phyloP scores from a whole-genome alignment of 2,329 filamentous ascomycete species.

The Ophiostoma australiae region DNA sequence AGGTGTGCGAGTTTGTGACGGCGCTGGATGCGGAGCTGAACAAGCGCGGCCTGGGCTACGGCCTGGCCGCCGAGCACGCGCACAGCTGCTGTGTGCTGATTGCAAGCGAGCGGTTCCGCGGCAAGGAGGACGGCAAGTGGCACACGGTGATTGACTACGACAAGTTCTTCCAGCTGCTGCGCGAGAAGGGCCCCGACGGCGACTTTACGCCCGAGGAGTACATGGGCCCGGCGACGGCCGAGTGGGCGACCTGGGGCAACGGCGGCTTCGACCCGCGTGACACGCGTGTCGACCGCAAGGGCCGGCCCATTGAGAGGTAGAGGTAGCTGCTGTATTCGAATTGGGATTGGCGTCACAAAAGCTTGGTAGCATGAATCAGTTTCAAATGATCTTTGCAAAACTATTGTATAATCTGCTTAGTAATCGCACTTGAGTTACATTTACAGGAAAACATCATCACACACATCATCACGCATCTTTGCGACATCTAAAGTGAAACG shows the following conservation, averaged over 20 bases:
- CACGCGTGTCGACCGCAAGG: conserved; percentile 80
- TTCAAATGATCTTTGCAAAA: background rate
- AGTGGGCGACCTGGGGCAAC: conserved; percentile 93
- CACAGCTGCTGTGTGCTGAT: conserved; percentile 91
- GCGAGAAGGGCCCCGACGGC: conserved; percentile 59
- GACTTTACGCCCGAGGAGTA: conserved; percentile 88
- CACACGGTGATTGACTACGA: conserved; percentile 89
- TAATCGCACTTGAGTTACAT: background rate
- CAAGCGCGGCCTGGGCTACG: conserved; percentile 70
- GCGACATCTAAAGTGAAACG: background rate
- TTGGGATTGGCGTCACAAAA: background rate
- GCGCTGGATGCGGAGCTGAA: conserved; percentile 66
- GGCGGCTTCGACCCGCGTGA: conserved; percentile 92
- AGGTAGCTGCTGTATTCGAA: background rate
- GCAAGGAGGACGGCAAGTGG: conserved; percentile 73
- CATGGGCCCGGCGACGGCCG: conserved; percentile 74
- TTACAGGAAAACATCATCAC: background rate
- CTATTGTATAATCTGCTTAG: background rate
- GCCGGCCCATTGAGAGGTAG: conserved; percentile 54
- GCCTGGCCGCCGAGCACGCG: conserved; percentile 89
- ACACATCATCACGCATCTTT: background rate
- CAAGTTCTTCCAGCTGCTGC: conserved; percentile 77
- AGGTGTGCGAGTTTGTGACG: conserved; percentile 76
- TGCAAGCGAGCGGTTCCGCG: conserved; percentile 79
- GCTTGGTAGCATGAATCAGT: background rate